Base-by-base conservation (phyloP, 768 basidiomycete species). In the Kwoniella botswanensis region DNA sequence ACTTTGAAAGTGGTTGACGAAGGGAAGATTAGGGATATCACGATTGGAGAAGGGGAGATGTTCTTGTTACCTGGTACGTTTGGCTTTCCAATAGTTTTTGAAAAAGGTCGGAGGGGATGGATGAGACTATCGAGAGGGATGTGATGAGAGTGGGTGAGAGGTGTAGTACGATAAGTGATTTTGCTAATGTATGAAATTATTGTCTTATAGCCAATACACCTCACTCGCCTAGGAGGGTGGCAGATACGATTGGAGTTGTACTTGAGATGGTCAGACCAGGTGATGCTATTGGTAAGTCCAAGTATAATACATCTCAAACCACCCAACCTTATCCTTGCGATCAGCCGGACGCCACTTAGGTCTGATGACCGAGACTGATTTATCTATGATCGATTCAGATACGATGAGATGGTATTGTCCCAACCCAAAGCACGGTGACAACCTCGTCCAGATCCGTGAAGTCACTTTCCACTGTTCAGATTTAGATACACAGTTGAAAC, bases 41-140 rank as follows among this genome's bases (percentile, higher is more conserved):
- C 85, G 29, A 97, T 98, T 75, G 91, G 90, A 72, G 94, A 99
- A 83, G 95, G 95, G 58, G 94, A 94, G 71, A 98, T 98, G 94
- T 98, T 97, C 83, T 79, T 98, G 76, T 86, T 98, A 24, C 96
- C 96, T 60, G 92, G 96, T 93, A 73, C 63, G 87, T 79, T 13
- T 9, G 61, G 18, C 11, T 58, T 41, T 35, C 29, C 29, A 29
- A 4, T 29, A 29, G 29, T 0, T 29, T 29, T 26, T 26, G 24
- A 2, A 29, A 29, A 29, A 29, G 24, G 1, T 26, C 3, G 24
- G 24, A 26, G 24, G 24, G 24, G 44, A 46, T 46, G 4, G 17
- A 46, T 46, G 44, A 46, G 44, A 46, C 3, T 26, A 26, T 26
- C 26, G 26, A 26, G 26, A 26, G 26, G 26, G 26, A 26, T 26